These are phyloP conservation scores for Pyricularia grisea DNA, from an alignment of 2,329 filamentous ascomycete species.

Conservation along the genomic window DNA sequence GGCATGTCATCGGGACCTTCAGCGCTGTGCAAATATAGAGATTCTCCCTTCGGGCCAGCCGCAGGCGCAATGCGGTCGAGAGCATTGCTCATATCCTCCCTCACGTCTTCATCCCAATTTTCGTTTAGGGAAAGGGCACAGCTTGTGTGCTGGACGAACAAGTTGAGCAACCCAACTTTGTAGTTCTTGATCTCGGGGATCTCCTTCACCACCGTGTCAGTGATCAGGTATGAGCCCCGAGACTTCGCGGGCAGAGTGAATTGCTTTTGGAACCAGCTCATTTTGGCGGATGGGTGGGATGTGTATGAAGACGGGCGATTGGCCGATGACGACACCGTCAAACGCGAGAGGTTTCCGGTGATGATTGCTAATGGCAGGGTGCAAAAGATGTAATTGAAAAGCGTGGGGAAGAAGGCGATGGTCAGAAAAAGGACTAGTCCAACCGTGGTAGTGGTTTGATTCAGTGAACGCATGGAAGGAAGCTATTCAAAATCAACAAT, in stretches of 20 bases:
- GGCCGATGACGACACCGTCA: constrained; percentile 8
- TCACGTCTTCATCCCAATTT: constrained; percentile 80
- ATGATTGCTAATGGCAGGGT: constrained; percentile 35
- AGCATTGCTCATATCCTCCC: constrained; percentile 87
- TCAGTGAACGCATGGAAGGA: constrained; percentile 28
- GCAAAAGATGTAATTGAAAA: constrained; percentile 41
- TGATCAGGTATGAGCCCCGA: constrained; percentile 84
- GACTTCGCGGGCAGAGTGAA: constrained; percentile 68
- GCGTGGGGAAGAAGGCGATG: constrained; percentile 39
- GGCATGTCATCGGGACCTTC: constrained; percentile 96
- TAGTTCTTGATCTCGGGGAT: constrained; percentile 76
- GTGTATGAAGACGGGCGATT: constrained; percentile 10
- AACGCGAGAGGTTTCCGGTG: constrained; percentile 7
- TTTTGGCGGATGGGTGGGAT: constrained; percentile 27
- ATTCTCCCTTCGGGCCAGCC: constrained; percentile 58
- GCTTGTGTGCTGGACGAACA: constrained; percentile 93
- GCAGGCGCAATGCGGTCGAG: constrained; percentile 84
- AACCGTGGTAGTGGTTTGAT: constrained; percentile 23
- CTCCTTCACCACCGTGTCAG: constrained; percentile 58
- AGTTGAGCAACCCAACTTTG: constrained; percentile 76
- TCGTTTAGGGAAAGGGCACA: constrained; percentile 89
- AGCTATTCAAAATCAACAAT: background rate
- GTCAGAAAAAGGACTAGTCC: constrained; percentile 38
- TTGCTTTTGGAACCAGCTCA: constrained; percentile 80
- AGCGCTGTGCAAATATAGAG: constrained; percentile 72